Percentiles rank a stretch among this genome's conserved stretches.
These are phyloP conservation scores for Epithele typhae DNA, from an alignment of 768 basidiomycete genomes.

Conservation along the genomic window DNA sequence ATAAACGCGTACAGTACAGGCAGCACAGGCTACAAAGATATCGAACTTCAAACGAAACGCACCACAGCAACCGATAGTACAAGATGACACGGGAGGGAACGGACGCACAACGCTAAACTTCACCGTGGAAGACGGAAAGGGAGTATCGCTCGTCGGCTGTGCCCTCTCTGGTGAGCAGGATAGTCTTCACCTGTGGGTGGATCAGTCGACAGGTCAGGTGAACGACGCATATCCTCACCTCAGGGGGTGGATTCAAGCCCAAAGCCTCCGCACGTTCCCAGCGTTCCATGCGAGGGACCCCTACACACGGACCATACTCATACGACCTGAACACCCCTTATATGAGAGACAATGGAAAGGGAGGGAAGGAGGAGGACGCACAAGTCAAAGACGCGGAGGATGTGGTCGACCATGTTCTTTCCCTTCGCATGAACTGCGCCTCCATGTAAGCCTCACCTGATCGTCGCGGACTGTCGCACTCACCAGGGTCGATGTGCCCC, in stretches of 20 bases:
- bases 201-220: neutral
- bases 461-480: constrained; percentile 25
- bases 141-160: constrained; percentile 46
- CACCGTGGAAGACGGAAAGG: constrained; percentile 51
- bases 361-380: constrained; percentile 23
- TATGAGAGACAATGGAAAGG: neutral
- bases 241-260: constrained; percentile 74
- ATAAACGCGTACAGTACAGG: too few relatives aligned
- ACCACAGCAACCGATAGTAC: too few relatives aligned
- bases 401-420: constrained; percentile 61
- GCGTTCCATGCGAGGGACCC: constrained; percentile 75
- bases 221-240: constrained; percentile 42
- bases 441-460: neutral
- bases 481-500: constrained; percentile 57
- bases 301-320: constrained; percentile 77
- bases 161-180: constrained; percentile 69
- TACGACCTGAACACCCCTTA: constrained; percentile 46
- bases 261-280: constrained; percentile 83
- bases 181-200: constrained; percentile 61
- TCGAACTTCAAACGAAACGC: too few relatives aligned
- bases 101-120: too few relatives aligned
- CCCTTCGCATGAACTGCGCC: constrained; percentile 60
- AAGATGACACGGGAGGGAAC: too few relatives aligned
- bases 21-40: too few relatives aligned
- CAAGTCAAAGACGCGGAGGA: constrained; percentile 79